Evolutionary conservation across 2,329 filamentous ascomycete species (phyloP).

Genomic region (Zopfia rhizophila): DNA sequence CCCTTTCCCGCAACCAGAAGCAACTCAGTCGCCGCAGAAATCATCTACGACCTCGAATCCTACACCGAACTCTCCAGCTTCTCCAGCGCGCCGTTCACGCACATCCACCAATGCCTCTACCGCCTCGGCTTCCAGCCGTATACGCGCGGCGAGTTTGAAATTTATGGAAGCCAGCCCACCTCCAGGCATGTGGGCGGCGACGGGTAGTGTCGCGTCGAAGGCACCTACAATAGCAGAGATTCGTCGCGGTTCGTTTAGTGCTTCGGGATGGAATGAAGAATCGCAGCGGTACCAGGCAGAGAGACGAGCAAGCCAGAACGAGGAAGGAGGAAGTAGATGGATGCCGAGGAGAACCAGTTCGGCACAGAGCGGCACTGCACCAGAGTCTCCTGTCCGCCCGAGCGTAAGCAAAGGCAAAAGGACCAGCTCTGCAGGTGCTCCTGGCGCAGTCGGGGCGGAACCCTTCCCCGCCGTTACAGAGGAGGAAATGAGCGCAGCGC

Average conservation of each 20-base stretch:
- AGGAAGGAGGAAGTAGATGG: conserved; percentile 23
- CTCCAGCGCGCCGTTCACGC: conserved; percentile 28
- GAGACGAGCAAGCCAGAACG: conserved; percentile 36
- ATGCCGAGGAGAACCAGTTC: conserved; percentile 16
- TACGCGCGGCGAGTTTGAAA: conserved; percentile 50
- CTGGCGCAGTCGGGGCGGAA: conserved; percentile 26
- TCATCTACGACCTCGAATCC: conserved; percentile 17
- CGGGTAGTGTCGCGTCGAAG: conserved; percentile 51
- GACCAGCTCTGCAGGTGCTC: conserved; percentile 24
- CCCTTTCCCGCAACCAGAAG: conserved; percentile 35
- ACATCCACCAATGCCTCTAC: conserved; percentile 46
- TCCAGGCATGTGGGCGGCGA: conserved; percentile 58
- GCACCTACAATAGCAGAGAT: conserved; percentile 58
- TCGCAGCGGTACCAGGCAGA: conserved; percentile 37
- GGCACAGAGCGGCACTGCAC: conserved; percentile 6
- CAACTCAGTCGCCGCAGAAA: conserved; percentile 19
- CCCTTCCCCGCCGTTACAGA: conserved; percentile 45
- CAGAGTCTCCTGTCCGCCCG: conserved; percentile 15
- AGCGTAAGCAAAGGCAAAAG: conserved; percentile 13
- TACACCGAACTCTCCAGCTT: conserved; percentile 26
- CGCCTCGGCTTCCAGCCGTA: conserved; percentile 35
- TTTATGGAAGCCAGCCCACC: conserved; percentile 52
- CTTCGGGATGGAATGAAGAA: conserved; percentile 46
- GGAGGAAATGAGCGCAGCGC: conserved; percentile 29
- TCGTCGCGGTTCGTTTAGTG: conserved; percentile 48